Evolutionary conservation across 1,284 basidiomycete genomes (phyloP).

Genomic region (Caloboletus firmus): DNA sequence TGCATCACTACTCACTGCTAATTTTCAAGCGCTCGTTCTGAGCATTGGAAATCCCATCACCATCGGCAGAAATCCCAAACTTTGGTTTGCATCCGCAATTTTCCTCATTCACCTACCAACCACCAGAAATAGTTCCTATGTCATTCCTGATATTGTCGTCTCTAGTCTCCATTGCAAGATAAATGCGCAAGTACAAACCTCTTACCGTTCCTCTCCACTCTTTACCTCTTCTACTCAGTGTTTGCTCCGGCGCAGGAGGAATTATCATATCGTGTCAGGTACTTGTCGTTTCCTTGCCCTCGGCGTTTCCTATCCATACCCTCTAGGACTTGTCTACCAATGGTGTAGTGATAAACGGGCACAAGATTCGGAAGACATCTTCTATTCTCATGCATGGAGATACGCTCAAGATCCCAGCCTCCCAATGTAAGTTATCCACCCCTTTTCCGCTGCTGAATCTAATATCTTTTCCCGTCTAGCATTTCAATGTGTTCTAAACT

Average conservation of each 20-base stretch:
- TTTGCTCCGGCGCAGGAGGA: slow-evolving; percentile 68
- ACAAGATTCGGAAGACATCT: slow-evolving; percentile 60
- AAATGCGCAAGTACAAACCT: slow-evolving; percentile 56
- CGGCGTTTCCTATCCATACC: slow-evolving; percentile 1
- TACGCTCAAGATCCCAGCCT: slow-evolving; percentile 61
- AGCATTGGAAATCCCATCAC: slow-evolving; percentile 60
- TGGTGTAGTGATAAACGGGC: slow-evolving; percentile 69
- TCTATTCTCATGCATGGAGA: slow-evolving; percentile 77
- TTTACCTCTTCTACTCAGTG: slow-evolving; percentile 34
- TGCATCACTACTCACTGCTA: slow-evolving; percentile 18
- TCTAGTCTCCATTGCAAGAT: slow-evolving; percentile 75
- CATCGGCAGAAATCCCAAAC: slow-evolving; percentile 63
- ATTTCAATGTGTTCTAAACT: slow-evolving; percentile 64
- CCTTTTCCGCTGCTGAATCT: slow-evolving; percentile 5
- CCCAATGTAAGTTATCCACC: slow-evolving; percentile 46
- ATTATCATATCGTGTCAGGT: slow-evolving; percentile 77
- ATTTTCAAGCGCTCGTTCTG: slow-evolving; percentile 50
- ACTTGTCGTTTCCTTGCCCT: slow-evolving; percentile 1
- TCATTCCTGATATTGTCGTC: slow-evolving; percentile 51
- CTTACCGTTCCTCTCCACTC: not conserved
- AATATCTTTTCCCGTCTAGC: slow-evolving; percentile 39
- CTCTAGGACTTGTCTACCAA: slow-evolving; percentile 75
- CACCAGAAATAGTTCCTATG: slow-evolving; percentile 43
- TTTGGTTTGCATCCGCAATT: slow-evolving; percentile 41
- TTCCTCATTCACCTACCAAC: slow-evolving; percentile 6